A percentile compares a stretch with the other conserved stretches of the same genome.
Evolutionary conservation across 257 asterid species (phyloP).

Genomic region (Echites panduratus): DNA sequence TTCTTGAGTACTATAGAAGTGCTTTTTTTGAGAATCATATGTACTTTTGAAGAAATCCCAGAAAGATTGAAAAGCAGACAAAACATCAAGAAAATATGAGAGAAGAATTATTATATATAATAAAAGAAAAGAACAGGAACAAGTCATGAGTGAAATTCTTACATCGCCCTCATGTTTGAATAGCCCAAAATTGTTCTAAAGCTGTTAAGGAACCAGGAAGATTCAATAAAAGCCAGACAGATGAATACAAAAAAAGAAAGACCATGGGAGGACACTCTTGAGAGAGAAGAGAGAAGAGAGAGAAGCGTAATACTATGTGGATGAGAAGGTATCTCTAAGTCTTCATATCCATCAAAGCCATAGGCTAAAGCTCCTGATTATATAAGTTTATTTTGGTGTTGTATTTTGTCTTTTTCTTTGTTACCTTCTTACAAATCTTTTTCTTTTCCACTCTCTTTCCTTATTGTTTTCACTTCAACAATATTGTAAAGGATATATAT

Average conservation of each 20-base stretch:
- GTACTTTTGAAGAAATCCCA: conserved; percentile 7
- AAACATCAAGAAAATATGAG: background rate
- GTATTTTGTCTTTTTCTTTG: conserved; percentile 69
- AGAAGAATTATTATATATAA: background rate
- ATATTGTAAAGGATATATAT: background rate
- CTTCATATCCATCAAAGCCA: conserved; percentile 43
- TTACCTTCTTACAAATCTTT: conserved; percentile 27
- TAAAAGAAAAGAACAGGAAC: background rate
- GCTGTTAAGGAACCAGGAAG: conserved; percentile 47
- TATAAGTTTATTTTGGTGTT: conserved; percentile 56
- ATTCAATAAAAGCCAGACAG: conserved; percentile 56
- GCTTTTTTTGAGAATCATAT: conserved; percentile 5
- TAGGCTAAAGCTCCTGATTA: conserved; percentile 32
- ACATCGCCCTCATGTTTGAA: conserved; percentile 16
- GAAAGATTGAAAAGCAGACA: background rate
- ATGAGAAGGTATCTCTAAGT: conserved; percentile 59
- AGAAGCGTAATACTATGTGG: conserved; percentile 36
- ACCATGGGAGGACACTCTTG: conserved; percentile 19
- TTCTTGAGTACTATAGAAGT: background rate
- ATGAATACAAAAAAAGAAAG: conserved; percentile 32
- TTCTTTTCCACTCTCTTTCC: background rate
- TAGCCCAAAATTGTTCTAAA: conserved; percentile 27
- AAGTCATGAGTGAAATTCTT: conserved; percentile 15
- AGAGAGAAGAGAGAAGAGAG: conserved; percentile 29
- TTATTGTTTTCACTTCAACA: conserved; percentile 3